A percentile compares a stretch with the other conserved stretches of the same genome.
These are phyloP conservation scores for Hawksworthiomyces lignivorus DNA, from an alignment of 2,329 filamentous ascomycete genomes.

Conservation along the genomic window DNA sequence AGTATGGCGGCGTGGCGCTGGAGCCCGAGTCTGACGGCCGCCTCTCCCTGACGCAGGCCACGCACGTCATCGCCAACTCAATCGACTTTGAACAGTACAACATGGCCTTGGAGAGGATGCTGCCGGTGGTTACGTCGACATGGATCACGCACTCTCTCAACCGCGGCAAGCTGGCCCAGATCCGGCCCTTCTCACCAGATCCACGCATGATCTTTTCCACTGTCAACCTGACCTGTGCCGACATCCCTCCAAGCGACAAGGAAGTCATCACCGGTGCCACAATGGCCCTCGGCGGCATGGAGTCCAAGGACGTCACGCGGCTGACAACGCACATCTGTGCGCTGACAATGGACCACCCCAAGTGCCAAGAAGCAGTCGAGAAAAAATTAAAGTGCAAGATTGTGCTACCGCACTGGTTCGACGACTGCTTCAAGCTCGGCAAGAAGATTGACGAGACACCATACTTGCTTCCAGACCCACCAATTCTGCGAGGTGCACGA, in stretches of 20 bases:
- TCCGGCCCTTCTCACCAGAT: conserved; percentile 83
- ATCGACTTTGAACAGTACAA: conserved; percentile 89
- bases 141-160: conserved; percentile 71
- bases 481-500: conserved; percentile 62
- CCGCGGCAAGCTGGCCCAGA: conserved; percentile 64
- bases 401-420: conserved; percentile 94
- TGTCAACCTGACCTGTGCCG: conserved; percentile 73
- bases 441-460: conserved; percentile 84
- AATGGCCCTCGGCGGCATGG: conserved; percentile 79
- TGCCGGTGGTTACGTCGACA: conserved; percentile 72
- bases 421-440: conserved; percentile 89
- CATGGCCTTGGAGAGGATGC: conserved; percentile 65
- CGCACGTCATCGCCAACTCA: conserved; percentile 59
- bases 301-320: conserved; percentile 62
- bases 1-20: conserved; percentile 44
- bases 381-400: conserved; percentile 70
- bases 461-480: conserved; percentile 78
- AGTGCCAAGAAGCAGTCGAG: conserved; percentile 53
- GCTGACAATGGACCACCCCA: conserved; percentile 64
- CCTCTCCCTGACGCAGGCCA: conserved; percentile 39
- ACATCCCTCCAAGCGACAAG: conserved; percentile 77
- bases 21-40: conserved; percentile 40
- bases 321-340: conserved; percentile 86
- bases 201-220: conserved; percentile 84
- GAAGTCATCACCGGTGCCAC: conserved; percentile 89